These are phyloP conservation scores for Blastobotrys arbuscula DNA, from an alignment of 1,139 yeast species.

Conservation along the genomic window DNA sequence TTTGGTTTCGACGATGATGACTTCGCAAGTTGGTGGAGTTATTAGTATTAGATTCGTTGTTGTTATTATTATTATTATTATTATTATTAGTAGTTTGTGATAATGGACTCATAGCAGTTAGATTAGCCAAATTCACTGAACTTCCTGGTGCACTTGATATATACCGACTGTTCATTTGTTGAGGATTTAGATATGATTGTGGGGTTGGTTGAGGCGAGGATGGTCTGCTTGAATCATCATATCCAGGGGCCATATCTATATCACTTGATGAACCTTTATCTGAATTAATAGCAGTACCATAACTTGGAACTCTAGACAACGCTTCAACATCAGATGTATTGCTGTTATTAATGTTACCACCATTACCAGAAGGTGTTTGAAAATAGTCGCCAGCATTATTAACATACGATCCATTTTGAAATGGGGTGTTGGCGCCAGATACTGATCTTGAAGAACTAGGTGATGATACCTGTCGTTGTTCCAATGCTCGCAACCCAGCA, in stretches of 20 bases:
- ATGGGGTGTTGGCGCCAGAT: constrained; percentile 29
- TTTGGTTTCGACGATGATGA: constrained; percentile 12
- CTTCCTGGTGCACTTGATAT: constrained; percentile 17
- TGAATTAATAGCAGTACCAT: constrained; percentile 55
- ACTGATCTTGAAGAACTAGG: constrained; percentile 18
- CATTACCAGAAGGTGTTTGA: neutral
- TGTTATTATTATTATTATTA: neutral
- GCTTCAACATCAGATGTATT: constrained; percentile 37
- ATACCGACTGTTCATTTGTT: neutral
- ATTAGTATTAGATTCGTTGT: neutral
- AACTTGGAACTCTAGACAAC: constrained; percentile 74
- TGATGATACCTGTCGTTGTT: constrained; percentile 20
- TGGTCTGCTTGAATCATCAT: constrained; percentile 19
- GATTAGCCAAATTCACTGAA: constrained; percentile 8
- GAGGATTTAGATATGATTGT: neutral
- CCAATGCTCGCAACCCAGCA: constrained; percentile 30
- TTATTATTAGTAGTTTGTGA: neutral
- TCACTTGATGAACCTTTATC: constrained; percentile 18
- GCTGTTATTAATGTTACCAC: neutral
- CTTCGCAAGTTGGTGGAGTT: neutral
- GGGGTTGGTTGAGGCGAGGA: constrained; percentile 7
- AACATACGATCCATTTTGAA: neutral
- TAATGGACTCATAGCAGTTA: neutral
- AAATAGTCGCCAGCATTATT: neutral
- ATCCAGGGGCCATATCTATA: constrained; percentile 31